Conservation (phyloP, 768 basidiomycete genomes). For the Tephrocybe sp. region DNA sequence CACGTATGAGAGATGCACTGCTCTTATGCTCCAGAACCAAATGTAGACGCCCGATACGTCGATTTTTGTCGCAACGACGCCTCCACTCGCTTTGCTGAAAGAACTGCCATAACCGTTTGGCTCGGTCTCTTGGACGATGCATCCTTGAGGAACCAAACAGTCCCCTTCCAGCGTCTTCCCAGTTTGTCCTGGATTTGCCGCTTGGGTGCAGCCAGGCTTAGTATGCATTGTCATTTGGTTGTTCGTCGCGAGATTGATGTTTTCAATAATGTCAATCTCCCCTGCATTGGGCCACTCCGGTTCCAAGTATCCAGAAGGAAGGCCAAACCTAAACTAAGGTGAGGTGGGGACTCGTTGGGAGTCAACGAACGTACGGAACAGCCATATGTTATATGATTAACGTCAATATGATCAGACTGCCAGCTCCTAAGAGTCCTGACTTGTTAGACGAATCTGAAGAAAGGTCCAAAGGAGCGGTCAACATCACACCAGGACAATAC, state of each 20-base stretch:
- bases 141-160: slow-evolving; percentile 37
- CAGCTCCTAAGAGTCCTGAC: slow-evolving; percentile 38
- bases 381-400: slow-evolving; percentile 52
- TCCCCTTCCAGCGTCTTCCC: slow-evolving; percentile 29
- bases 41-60: slow-evolving; percentile 44
- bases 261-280: slow-evolving; percentile 58
- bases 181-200: slow-evolving; percentile 27
- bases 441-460: slow-evolving; percentile 47
- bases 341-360: neutral
- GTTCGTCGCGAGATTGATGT: slow-evolving; percentile 46
- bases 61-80: slow-evolving; percentile 65
- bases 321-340: slow-evolving; percentile 39
- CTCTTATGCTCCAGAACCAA: slow-evolving; percentile 28
- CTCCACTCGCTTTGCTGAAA: slow-evolving; percentile 53
- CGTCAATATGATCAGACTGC: slow-evolving; percentile 45
- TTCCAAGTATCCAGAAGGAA: slow-evolving; percentile 45
- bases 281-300: slow-evolving; percentile 42
- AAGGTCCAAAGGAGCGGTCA: neutral
- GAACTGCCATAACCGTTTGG: slow-evolving; percentile 45
- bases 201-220: slow-evolving; percentile 33
- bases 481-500: neutral
- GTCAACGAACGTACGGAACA: slow-evolving; percentile 45
- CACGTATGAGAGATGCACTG: no score
- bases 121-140: slow-evolving; percentile 43
- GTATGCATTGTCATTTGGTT: slow-evolving; percentile 66